These are phyloP conservation scores for Fusarium fujikuroi DNA, from an alignment of 2,329 filamentous ascomycete genomes.

Conservation along the genomic window DNA sequence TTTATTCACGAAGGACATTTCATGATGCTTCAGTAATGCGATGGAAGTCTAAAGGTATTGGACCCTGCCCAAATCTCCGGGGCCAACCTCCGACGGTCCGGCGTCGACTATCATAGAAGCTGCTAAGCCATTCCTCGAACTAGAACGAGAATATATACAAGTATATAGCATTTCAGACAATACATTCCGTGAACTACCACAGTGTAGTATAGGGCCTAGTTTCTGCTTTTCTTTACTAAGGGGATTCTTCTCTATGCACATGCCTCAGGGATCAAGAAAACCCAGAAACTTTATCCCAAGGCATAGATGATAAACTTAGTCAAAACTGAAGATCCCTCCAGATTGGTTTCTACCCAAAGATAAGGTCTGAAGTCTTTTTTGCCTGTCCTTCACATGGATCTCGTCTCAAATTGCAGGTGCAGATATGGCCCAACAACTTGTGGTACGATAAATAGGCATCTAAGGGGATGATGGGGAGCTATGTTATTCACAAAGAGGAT, in stretches of 20 bases:
- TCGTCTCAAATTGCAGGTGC: background rate
- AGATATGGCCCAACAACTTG: background rate
- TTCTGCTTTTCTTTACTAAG: fast-evolving
- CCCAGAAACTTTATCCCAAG: fast-evolving
- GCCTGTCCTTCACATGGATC: background rate
- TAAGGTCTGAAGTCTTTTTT: background rate
- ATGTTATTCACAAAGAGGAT: background rate
- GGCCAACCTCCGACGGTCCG: background rate
- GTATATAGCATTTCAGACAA: background rate
- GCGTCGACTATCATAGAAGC: background rate
- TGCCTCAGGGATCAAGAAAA: background rate
- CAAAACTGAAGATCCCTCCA: background rate
- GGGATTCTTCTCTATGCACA: background rate
- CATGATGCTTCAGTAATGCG: background rate
- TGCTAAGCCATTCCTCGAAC: background rate
- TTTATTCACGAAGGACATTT: background rate
- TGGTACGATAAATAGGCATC: background rate
- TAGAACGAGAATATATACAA: background rate
- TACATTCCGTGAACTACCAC: fast-evolving
- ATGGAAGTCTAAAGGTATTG: fast-evolving
- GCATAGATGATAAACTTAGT: background rate
- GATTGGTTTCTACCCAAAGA: background rate
- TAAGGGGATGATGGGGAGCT: background rate
- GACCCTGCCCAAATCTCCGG: background rate
- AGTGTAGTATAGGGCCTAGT: fast-evolving